Percentiles rank a stretch among this genome's conserved stretches.
Conservation (phyloP, 2,329 filamentous ascomycete species). For the Xylariales sp. region DNA sequence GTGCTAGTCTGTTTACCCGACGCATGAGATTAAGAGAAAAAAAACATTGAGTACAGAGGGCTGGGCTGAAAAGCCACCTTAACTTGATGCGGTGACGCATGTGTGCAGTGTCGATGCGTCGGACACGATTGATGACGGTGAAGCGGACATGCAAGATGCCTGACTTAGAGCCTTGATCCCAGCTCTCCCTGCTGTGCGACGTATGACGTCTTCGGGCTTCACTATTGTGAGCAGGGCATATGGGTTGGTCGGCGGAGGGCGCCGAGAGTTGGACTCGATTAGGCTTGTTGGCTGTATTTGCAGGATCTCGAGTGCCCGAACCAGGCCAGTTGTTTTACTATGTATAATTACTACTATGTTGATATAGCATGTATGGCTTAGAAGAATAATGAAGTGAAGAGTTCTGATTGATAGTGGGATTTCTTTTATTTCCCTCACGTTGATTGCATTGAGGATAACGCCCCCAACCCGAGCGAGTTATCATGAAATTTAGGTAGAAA, state of each 20-base stretch:
- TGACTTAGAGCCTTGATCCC: conserved; percentile 4
- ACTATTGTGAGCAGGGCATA: neutral
- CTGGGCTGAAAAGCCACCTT: neutral
- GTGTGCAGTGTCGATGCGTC: neutral
- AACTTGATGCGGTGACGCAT: neutral
- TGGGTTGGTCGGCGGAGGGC: neutral
- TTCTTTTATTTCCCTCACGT: too few relatives aligned
- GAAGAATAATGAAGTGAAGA: neutral
- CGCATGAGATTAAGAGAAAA: neutral
- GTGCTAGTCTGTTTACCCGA: neutral
- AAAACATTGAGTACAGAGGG: neutral
- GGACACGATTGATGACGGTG: neutral
- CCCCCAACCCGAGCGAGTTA: too few relatives aligned
- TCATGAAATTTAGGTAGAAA: too few relatives aligned
- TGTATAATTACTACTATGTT: neutral
- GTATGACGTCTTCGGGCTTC: neutral
- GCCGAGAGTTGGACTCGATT: neutral
- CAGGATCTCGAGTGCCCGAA: neutral
- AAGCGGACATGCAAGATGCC: neutral
- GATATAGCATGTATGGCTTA: neutral
- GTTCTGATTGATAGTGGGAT: too few relatives aligned
- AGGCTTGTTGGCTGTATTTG: neutral
- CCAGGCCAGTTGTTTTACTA: neutral
- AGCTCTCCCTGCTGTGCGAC: neutral
- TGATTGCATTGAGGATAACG: too few relatives aligned